Percentiles rank a stretch among this genome's conserved stretches.
phyloP scores from a whole-genome alignment of 257 asterid species.

The Solanum tacnaense region DNA sequence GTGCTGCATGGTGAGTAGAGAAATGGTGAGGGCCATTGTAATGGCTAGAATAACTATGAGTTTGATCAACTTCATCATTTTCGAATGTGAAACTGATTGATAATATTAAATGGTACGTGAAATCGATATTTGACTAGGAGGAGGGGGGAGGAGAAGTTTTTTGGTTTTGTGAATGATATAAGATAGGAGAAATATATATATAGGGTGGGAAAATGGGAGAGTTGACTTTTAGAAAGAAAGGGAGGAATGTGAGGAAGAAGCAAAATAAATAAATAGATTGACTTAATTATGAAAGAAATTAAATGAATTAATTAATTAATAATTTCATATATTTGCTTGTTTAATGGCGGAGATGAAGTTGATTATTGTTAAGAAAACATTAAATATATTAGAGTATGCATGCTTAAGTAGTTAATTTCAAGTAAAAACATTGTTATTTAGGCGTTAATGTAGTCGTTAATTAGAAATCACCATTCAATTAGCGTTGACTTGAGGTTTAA shows the following conservation, averaged over 20 bases:
- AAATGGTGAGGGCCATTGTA: conserved; percentile 1
- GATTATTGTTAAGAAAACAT: background rate
- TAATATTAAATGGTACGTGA: background rate
- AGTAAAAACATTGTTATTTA: background rate
- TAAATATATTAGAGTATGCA: background rate
- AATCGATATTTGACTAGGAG: background rate
- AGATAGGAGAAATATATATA: background rate
- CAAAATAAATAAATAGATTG: background rate
- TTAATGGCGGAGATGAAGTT: background rate
- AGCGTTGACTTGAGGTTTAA: background rate
- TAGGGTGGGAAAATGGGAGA: background rate
- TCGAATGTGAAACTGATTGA: background rate
- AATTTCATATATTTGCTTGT: background rate
- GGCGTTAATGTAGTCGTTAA: background rate
- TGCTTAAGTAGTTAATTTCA: background rate
- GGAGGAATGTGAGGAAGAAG: background rate
- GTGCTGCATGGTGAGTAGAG: background rate
- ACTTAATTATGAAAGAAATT: background rate
- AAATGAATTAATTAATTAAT: background rate
- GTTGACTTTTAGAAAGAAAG: background rate
- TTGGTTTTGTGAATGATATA: background rate
- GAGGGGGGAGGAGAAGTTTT: background rate
- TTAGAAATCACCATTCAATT: background rate
- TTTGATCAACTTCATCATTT: conserved; percentile 12
- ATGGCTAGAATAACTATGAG: conserved; percentile 9